A percentile compares a stretch with the other conserved stretches of the same genome.
These are phyloP conservation scores for Chamaecrista fasciculata DNA, from an alignment of 306 rosid species.

Conservation along the genomic window DNA sequence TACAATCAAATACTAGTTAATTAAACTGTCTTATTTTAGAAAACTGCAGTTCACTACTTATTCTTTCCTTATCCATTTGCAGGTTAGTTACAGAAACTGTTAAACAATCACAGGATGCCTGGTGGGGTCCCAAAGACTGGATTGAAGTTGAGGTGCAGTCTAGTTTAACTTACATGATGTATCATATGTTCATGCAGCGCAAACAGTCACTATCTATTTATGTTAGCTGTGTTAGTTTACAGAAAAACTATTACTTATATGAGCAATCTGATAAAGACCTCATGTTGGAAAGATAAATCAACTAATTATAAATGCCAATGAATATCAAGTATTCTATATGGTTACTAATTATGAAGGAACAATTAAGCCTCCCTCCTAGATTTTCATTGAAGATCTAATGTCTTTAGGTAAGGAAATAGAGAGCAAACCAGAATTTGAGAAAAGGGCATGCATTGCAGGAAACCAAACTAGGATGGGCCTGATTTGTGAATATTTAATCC, in stretches of 20 bases:
- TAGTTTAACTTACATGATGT: background rate
- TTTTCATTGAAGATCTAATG: background rate
- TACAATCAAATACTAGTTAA: background rate
- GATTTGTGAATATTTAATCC: background rate
- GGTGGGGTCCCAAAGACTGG: slow-evolving; percentile 77
- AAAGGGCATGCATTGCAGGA: background rate
- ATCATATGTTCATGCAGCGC: slow-evolving; percentile 6
- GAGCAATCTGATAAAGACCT: background rate
- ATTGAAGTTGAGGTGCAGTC: slow-evolving; percentile 76
- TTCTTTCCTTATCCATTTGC: slow-evolving; percentile 12
- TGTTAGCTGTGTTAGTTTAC: background rate
- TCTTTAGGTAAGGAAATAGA: background rate
- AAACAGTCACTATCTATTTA: background rate
- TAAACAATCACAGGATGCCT: slow-evolving; percentile 67
- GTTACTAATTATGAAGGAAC: background rate
- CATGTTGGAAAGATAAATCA: background rate
- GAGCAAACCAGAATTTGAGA: background rate
- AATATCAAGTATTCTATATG: background rate
- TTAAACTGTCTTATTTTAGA: no score
- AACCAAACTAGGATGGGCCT: background rate
- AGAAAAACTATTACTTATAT: background rate
- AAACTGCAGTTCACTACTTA: slow-evolving; percentile 8
- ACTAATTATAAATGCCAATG: background rate
- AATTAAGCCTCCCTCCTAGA: background rate
- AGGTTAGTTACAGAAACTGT: slow-evolving; percentile 82